These are phyloP conservation scores for Pichia cephalocereana DNA, from an alignment of 805 yeast genomes.

Conservation along the genomic window DNA sequence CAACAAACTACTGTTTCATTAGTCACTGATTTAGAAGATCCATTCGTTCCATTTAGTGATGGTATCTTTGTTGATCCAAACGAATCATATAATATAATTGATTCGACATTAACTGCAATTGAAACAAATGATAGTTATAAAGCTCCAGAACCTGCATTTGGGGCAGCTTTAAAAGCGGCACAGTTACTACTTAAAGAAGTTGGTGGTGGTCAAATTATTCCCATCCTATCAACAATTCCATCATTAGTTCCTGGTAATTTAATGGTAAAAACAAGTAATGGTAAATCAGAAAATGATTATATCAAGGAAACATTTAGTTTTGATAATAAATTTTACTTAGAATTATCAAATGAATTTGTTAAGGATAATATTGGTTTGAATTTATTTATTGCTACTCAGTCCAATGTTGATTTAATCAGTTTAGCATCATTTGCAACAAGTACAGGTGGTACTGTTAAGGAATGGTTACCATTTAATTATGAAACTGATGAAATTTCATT, in stretches of 20 bases:
- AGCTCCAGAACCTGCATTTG: conserved; percentile 59
- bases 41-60: conserved; percentile 68
- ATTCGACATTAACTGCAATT: conserved; percentile 54
- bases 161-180: conserved; percentile 70
- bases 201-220: conserved; percentile 81
- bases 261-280: conserved; percentile 30
- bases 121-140: conserved; percentile 37
- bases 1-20: conserved; percentile 51
- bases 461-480: conserved; percentile 58
- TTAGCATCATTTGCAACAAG: conserved; percentile 52
- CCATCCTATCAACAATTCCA: conserved; percentile 62
- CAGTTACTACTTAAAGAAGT: conserved; percentile 45
- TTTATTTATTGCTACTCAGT: conserved; percentile 56
- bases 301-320: conserved; percentile 45
- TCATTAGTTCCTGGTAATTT: conserved; percentile 73
- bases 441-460: conserved; percentile 63
- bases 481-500: conserved; percentile 61
- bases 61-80: conserved; percentile 78
- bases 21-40: conserved; percentile 63
- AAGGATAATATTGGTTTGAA: conserved; percentile 64
- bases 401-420: conserved; percentile 61
- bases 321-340: conserved; percentile 51
- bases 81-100: conserved; percentile 55
- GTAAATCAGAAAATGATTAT: conserved; percentile 30
- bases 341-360: conserved; percentile 48